A percentile compares a stretch with the other conserved stretches of the same genome.
Evolutionary conservation across 768 basidiomycete genomes (phyloP).

Genomic region (Erythrobasidium yunnanense): DNA sequence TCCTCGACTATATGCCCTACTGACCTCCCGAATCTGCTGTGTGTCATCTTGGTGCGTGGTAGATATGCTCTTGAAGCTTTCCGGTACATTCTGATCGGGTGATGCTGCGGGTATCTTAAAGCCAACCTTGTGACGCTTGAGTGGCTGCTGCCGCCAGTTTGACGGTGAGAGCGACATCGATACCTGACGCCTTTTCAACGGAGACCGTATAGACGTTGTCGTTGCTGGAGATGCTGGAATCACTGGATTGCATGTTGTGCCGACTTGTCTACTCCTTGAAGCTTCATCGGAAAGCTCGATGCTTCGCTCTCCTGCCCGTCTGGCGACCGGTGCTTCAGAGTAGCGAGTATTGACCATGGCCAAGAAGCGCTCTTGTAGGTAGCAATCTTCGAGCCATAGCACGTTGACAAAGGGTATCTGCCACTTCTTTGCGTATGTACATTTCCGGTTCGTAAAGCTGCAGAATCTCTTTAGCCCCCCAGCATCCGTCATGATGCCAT

Average conservation of each 20-base stretch:
- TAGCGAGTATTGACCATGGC: not conserved
- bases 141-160: not conserved
- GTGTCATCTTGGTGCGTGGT: slow-evolving; percentile 9
- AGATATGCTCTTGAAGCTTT: not conserved
- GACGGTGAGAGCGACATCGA: not conserved
- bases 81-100: not conserved
- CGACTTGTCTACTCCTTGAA: too few relatives aligned
- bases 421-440: slow-evolving; percentile 10
- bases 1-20: not conserved
- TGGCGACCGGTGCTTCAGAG: not conserved
- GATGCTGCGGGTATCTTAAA: not conserved
- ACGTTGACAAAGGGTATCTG: slow-evolving; percentile 16
- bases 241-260: too few relatives aligned
- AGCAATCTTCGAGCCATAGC: slow-evolving; percentile 23
- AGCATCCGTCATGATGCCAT: not conserved
- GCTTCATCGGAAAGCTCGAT: too few relatives aligned
- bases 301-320: slow-evolving; percentile 7
- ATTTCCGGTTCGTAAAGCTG: not conserved
- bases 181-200: too few relatives aligned
- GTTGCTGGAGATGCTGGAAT: not conserved
- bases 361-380: not conserved
- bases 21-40: slow-evolving; percentile 4
- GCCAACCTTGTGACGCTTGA: not conserved
- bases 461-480: too few relatives aligned
- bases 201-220: too few relatives aligned